Percentiles rank a stretch among this genome's conserved stretches.
Evolutionary conservation across 192 early-diverging fungal genomes (phyloP).

Genomic region (Coemansia sp.): DNA sequence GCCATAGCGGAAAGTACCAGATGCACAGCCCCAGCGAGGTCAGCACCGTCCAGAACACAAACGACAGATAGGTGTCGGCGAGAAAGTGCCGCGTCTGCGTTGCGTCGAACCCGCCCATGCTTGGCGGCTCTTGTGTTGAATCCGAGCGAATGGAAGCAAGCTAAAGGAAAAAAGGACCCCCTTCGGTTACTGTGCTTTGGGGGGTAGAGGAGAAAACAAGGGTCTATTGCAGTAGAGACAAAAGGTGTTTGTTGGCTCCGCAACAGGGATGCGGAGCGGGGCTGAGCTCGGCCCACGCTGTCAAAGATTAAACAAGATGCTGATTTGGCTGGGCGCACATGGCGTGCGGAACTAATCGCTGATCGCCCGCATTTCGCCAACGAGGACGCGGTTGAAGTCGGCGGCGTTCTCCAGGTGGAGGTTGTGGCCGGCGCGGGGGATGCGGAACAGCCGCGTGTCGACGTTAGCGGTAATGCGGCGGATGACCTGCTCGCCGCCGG

Average conservation of each 20-base stretch:
- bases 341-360: neutral
- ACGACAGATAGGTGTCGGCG: constrained; percentile 67
- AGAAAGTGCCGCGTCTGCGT: constrained; percentile 46
- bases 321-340: neutral
- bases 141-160: too few relatives aligned
- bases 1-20: constrained; percentile 83
- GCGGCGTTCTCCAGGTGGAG: constrained; percentile 81
- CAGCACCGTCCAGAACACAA: constrained; percentile 79
- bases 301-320: neutral
- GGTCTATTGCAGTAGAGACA: too few relatives aligned
- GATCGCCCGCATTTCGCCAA: constrained; percentile 49
- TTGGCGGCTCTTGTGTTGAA: too few relatives aligned
- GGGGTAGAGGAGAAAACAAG: constrained; percentile 3
- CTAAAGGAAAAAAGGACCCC: neutral
- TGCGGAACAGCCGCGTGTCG: constrained; percentile 36
- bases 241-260: too few relatives aligned
- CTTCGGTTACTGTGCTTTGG: neutral
- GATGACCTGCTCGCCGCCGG: constrained; percentile 61
- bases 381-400: constrained; percentile 62
- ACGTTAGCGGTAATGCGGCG: constrained; percentile 53
- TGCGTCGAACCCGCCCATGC: neutral
- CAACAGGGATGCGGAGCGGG: too few relatives aligned
- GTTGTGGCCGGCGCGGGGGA: constrained; percentile 73
- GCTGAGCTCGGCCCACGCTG: too few relatives aligned
- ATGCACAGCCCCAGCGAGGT: constrained; percentile 65